phyloP scores from a whole-genome alignment of 805 yeast genomes.

The Cyberlindnera saturnus region DNA sequence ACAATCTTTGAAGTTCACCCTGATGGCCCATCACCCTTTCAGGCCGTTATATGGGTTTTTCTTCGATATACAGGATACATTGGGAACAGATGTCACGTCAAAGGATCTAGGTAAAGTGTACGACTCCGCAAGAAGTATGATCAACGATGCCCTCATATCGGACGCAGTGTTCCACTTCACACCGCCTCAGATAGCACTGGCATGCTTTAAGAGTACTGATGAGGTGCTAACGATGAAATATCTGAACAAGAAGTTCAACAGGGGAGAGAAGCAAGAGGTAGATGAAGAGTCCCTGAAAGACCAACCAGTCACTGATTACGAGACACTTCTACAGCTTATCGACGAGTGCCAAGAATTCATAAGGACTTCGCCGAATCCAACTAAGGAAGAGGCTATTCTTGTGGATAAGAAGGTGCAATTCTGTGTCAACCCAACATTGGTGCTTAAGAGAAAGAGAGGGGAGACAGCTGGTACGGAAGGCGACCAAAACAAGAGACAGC shows the following conservation, averaged over 20 bases:
- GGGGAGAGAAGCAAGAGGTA: conserved; percentile 10
- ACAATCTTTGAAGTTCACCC: conserved; percentile 69
- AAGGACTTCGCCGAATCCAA: conserved; percentile 36
- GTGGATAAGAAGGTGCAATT: conserved; percentile 62
- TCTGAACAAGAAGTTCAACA: conserved; percentile 51
- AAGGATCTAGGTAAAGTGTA: conserved; percentile 61
- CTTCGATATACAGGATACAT: conserved; percentile 71
- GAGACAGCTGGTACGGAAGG: conserved; percentile 14
- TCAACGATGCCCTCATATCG: conserved; percentile 64
- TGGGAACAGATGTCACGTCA: conserved; percentile 36
- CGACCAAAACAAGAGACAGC: conserved; percentile 23
- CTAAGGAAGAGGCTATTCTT: conserved; percentile 54
- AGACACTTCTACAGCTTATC: conserved; percentile 40
- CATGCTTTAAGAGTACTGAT: conserved; percentile 69
- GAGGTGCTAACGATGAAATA: conserved; percentile 60
- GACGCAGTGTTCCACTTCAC: conserved; percentile 76
- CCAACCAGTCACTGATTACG: conserved; percentile 23
- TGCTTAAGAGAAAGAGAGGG: conserved; percentile 40
- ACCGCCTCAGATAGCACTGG: conserved; percentile 94
- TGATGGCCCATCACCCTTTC: conserved; percentile 83
- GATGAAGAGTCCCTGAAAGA: conserved; percentile 10
- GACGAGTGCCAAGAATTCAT: conserved; percentile 42
- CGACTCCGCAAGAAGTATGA: conserved; percentile 60
- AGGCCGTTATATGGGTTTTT: conserved; percentile 92
- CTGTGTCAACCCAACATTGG: conserved; percentile 51